Conservation (phyloP, 495 filamentous ascomycete species). For the Apiosordaria backusii region DNA sequence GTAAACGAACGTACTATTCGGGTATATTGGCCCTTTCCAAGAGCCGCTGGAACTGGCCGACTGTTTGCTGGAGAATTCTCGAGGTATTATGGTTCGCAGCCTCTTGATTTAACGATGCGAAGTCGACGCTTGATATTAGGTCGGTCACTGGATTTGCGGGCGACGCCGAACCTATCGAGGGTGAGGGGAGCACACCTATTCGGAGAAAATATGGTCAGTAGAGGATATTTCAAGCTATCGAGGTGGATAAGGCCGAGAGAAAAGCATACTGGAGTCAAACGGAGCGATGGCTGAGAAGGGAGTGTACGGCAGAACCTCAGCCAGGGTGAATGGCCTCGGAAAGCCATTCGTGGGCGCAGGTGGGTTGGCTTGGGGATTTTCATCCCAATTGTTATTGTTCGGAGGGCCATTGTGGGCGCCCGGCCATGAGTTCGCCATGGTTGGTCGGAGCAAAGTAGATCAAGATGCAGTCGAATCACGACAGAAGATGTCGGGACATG, state of each 20-base stretch:
- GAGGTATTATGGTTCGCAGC: constrained; percentile 34
- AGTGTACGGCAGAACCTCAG: constrained; percentile 86
- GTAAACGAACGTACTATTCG: constrained; percentile 59
- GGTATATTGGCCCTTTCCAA: constrained; percentile 64
- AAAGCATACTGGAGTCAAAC: constrained; percentile 69
- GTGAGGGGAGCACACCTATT: constrained; percentile 68
- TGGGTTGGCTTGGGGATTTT: neutral
- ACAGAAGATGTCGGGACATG: constrained; percentile 19
- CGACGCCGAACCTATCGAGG: constrained; percentile 52
- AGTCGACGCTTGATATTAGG: constrained; percentile 44
- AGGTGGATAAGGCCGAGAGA: neutral
- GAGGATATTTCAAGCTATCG: neutral
- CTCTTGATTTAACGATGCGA: constrained; percentile 52
- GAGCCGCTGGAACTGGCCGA: constrained; percentile 66
- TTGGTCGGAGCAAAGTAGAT: constrained; percentile 8
- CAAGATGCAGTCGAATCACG: constrained; percentile 14
- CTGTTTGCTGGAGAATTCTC: constrained; percentile 45
- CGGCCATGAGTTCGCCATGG: constrained; percentile 38
- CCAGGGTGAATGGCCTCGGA: constrained; percentile 52
- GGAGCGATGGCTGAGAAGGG: constrained; percentile 86
- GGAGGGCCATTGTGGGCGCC: constrained; percentile 23
- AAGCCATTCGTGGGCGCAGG: constrained; percentile 6
- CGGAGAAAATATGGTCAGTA: neutral
- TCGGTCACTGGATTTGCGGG: constrained; percentile 44
- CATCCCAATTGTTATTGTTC: neutral